Evolutionary conservation across 768 basidiomycete genomes (phyloP), one percentile per base, ranked within the genome.

Genomic region (Phylloporus rhodoxanthus): DNA sequence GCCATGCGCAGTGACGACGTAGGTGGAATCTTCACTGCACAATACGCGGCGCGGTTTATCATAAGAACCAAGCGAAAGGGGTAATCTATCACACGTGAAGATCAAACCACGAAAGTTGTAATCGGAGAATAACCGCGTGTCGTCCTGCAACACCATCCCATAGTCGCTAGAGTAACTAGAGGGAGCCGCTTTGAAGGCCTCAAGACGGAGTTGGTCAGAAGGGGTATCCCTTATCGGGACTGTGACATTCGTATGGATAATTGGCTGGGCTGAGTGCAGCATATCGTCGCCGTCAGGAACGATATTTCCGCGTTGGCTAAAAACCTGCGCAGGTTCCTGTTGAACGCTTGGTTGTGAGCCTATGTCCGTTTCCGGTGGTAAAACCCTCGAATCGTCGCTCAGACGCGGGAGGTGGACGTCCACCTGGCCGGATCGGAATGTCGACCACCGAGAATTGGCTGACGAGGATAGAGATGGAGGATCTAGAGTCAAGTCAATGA

Each of bases 31-130:
- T 33, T 20, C 42, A 15, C 48, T 43, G 23, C 45, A 51, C 40
- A 77, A 51, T 11, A 76, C 37, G 28, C 72, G 68, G 23, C 75
- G 74, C 33, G 72, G 62, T 52, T 63, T 73, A 53, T 77, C 75
- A 40, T 65, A 54, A 32, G 63, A 49, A 6, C 68, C 62, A 11
- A 64, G 61, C 8, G 57, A 51, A 40, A 68, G 50, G 9, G 28
- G 33, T 1, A 57, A 26, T 20, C 28, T 53, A 17, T 40, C 45
- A 33, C 43, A 37, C 5, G 28, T n/a, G 23, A 36, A 20, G 13
- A 46, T 37, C 20, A 52, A 29, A 21, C 29, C 37, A 47, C 2
- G 51, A 39, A 44, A 1, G 36, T 21, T 13, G 20, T 10, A 23
- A 32, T 17, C 15, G n/a, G 43, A 26, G 15, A 17, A 33, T 21